Evolutionary conservation across 2,329 filamentous ascomycete genomes (phyloP), one percentile per base, ranked within the genome.

Genomic region (Orbilia quercus): DNA sequence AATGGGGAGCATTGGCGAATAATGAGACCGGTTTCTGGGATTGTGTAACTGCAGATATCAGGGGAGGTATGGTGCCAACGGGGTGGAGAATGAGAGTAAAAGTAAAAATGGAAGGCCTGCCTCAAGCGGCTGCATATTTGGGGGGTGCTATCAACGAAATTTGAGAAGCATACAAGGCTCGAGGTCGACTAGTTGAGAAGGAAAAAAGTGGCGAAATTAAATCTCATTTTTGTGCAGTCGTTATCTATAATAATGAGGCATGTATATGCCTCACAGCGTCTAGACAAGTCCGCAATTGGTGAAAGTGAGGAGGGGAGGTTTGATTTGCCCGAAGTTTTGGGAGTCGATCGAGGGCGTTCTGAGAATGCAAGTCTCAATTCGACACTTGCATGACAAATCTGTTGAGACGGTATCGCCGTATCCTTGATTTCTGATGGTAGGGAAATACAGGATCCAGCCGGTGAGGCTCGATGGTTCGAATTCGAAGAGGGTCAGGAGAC

Each of bases 341-440:
- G n/a, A 23, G 53, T 28, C 44, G 55, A 42, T 20, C 12, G 14
- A n/a, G 28, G 28, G n/a, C 7, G n/a, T 31, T n/a, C 22, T 23
- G 22, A 28, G 38, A 44, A 36, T 9, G 51, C 22, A 12, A 34
- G 38, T 59, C 55, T 59, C 25, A 28, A 59, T 14, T 59, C 36
- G 18, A 42, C 7, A 20, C 2, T 44, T 55, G 60, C 60, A 72
- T 72, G 67, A 65, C 67, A 72, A 72, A 72, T 72, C 23, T 51
- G 53, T 25, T 55, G 45, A 28, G 53, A 45, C 14, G 28, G n/a
- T 54, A 31, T 60, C 54, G 64, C 51, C 53, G 51, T 59, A 36
- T 22, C 22, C 16, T 36, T 23, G 16, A 18, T 42, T 14, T 62
- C 25, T 16, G 7, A 58, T 67, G 63, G 28, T 22, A 31, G 42